Evolutionary conservation across 129 eudicot species (phyloP), one percentile per base, ranked within the genome.

Genomic region (sunflower (Helianthus annuus)): DNA sequence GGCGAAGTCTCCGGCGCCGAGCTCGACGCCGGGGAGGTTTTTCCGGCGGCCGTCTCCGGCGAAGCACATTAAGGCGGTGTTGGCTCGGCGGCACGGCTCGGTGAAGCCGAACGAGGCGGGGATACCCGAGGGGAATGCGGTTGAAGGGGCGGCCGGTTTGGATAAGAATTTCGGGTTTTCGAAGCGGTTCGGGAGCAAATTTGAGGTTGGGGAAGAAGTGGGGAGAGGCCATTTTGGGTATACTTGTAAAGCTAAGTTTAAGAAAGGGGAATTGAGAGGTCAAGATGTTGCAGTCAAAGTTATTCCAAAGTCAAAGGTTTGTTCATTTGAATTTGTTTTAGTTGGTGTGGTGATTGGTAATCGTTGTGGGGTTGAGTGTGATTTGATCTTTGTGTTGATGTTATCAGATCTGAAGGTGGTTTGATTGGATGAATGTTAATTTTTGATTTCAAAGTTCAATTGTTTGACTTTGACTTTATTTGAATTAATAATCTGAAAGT

Each of bases 161-260:
- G 97, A 94, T 74, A 94, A 94, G 76, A 83, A 82, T 36, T 94
- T 94, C n/a, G 98, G 98, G 70, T 94, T 85, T 72, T 84, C 81
- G 29, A 94, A 94, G 89, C 76, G 83, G 59, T 88, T 90, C 66
- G 81, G 76, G 69, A 83, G 75, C 17, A 84, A 81, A 79, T 94
- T 81, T 71, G 96, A 89, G 78, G 14, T 90, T 15, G 97, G 98
- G 22, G 97, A 88, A 3, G 98, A 94, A 60, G 93, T 93, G 0
- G 96, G 98, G 48, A 81, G 96, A 76, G 96, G 98, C 48, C 98
- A 94, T 84, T 94, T 94, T 86, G 98, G 97, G 73, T 88, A 82
- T 68, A 94, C 98, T 66, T 82, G 97, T 73, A 73, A 71, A 60
- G 98, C 93, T 11, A 85, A 75, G 73, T 76, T 75, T 27, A 90